Conservation (phyloP, 306 rosid genomes). For the Mimosa bimucronata region DNA sequence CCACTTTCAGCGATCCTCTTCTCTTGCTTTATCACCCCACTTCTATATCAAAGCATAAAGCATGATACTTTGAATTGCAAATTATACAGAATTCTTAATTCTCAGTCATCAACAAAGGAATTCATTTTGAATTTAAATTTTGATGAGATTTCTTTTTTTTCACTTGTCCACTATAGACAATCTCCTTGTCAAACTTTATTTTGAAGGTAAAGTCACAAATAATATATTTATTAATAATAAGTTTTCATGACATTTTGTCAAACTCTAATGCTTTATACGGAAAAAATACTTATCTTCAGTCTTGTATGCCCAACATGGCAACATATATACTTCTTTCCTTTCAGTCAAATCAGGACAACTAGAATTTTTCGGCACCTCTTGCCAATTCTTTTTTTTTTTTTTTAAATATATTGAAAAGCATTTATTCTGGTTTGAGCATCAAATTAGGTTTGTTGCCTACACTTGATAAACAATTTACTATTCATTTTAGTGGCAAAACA, state of each 20-base stretch:
- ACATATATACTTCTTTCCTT: too few species aligned
- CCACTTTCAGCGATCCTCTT: not conserved
- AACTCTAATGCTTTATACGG: not conserved
- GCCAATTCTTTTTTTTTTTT: too few species aligned
- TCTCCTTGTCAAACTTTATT: not conserved
- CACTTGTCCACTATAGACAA: not conserved
- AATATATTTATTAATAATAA: not conserved
- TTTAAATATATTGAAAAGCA: not conserved
- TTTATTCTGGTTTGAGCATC: not conserved
- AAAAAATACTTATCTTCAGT: too few species aligned
- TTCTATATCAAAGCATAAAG: not conserved
- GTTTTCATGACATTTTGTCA: not conserved
- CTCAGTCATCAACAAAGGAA: too few species aligned
- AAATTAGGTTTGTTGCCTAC: too few species aligned
- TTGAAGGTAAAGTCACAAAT: not conserved
- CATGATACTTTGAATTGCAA: not conserved
- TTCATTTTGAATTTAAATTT: too few species aligned
- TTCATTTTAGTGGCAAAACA: too few species aligned
- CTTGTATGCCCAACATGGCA: too few species aligned
- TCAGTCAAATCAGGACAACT: not conserved
- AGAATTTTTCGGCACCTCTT: too few species aligned
- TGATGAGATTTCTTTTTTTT: too few species aligned
- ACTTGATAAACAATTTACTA: too few species aligned
- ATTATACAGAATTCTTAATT: too few species aligned
- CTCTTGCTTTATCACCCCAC: not conserved